Conservation (phyloP, 2,329 filamentous ascomycete genomes). For the Colletotrichum sp. region DNA sequence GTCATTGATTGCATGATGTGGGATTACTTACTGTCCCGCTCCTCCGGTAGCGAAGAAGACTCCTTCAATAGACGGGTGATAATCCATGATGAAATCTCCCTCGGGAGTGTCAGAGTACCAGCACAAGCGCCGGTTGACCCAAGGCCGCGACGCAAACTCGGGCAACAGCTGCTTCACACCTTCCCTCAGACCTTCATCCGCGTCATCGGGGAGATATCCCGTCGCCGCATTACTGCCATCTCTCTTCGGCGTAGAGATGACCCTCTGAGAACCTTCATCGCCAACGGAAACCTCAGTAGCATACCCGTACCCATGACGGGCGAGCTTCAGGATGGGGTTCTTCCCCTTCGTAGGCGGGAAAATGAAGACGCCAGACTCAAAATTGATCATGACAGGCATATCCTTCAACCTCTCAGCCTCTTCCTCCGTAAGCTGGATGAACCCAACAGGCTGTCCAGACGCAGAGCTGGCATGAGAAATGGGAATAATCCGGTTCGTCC, state of each 20-base stretch:
- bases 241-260: slow-evolving; percentile 61
- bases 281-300: slow-evolving; percentile 62
- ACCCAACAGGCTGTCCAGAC: slow-evolving; percentile 70
- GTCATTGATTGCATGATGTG: fast-evolving
- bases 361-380: slow-evolving; percentile 58
- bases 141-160: slow-evolving; percentile 54
- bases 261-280: background rate
- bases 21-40: slow-evolving; percentile 40
- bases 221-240: slow-evolving; percentile 55
- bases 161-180: slow-evolving; percentile 61
- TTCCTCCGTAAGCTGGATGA: slow-evolving; percentile 62
- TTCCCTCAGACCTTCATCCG: slow-evolving; percentile 53
- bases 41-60: slow-evolving; percentile 55
- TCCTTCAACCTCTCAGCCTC: slow-evolving; percentile 59
- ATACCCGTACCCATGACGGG: slow-evolving; percentile 65
- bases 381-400: slow-evolving; percentile 64
- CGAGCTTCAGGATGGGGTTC: slow-evolving; percentile 61
- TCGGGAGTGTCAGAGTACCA: slow-evolving; percentile 71
- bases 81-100: slow-evolving; percentile 66
- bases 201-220: slow-evolving; percentile 74
- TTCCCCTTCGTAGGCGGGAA: slow-evolving; percentile 56
- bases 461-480: slow-evolving; percentile 65
- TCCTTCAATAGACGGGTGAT: slow-evolving; percentile 53
- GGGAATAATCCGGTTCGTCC: slow-evolving; percentile 61
- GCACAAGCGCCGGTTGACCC: slow-evolving; percentile 57